A percentile compares a stretch with the other conserved stretches of the same genome.
Conservation (phyloP, 139 green algal genomes). For the Gonium pectorale region DNA sequence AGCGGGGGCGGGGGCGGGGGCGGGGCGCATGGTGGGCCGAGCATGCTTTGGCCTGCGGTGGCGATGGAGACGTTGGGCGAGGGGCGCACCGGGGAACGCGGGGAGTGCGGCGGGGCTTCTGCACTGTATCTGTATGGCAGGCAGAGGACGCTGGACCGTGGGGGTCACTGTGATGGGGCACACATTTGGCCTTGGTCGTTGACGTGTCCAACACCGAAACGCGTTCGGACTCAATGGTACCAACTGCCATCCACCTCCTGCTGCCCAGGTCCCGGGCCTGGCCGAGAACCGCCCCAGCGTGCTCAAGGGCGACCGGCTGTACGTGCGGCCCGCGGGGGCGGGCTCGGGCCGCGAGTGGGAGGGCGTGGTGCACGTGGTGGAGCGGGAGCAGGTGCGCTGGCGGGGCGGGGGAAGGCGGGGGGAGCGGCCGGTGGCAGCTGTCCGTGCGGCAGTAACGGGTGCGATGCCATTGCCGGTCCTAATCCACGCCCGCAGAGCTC, state of each 20-base stretch:
- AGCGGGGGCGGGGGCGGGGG: not conserved
- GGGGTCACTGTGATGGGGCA: not conserved
- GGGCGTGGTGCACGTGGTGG: slow-evolving; percentile 53
- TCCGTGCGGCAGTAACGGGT: too few species aligned
- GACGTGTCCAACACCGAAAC: not conserved
- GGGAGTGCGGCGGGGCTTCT: not conserved
- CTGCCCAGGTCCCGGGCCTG: slow-evolving; percentile 51
- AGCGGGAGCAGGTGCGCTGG: slow-evolving; percentile 44
- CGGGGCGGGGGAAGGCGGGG: not conserved
- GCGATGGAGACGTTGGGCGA: not conserved
- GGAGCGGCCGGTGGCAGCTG: not conserved
- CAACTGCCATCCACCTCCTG: not conserved
- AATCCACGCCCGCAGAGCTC: too few species aligned
- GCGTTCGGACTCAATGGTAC: not conserved
- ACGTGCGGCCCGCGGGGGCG: slow-evolving; percentile 18
- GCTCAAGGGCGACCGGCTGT: slow-evolving; percentile 58
- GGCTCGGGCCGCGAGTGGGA: slow-evolving; percentile 44
- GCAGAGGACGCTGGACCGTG: not conserved
- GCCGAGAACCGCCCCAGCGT: slow-evolving; percentile 64
- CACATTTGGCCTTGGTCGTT: not conserved
- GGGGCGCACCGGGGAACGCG: not conserved
- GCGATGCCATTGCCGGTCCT: too few species aligned
- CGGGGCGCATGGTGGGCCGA: not conserved
- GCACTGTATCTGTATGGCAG: not conserved
- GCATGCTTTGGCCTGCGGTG: not conserved